Base-by-base conservation (phyloP, 2,329 filamentous ascomycete species). In the Grosmannia penicillata region DNA sequence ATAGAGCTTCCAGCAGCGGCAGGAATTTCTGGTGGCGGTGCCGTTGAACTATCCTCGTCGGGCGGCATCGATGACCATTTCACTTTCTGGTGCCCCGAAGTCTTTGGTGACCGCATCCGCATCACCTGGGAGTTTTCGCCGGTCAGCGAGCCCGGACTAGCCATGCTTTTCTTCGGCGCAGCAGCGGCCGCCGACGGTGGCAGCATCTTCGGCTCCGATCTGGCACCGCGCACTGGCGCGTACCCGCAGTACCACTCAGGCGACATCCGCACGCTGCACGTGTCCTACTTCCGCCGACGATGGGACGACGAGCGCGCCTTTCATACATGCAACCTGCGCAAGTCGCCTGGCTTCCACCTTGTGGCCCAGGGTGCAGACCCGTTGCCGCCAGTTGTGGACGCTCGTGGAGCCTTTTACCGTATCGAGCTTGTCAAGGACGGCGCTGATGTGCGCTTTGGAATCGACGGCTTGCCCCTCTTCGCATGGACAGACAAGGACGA, bases 261-360 rank as follows among this genome's bases (percentile, higher is more conserved):
- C 18, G 29, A 37, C n/a, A 38, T 32, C 29, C 17, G 22, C 15
- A 33, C 36, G 22, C 29, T 38, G 22, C 36, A 38, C 10, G 36
- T 33, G 36, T 38, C 36, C 15, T 38, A 33, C 22, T 38, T 38
- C 17, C 36, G 29, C 22, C 36, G 36, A 10, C 36, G 22, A 6
- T 38, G 36, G 29, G 22, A 18, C 8, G 17, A 11, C 36, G 36
- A 33, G 18, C 36, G 29, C 10, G 22, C 36, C 2, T 38, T 38
- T 27, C 29, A 38, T 9, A 38, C 36, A 7, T 32, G 28, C 29
- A 37, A 37, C 29, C 13, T 37, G 29, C 36, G 36, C 28, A 37
- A 37, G 21, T 37, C 28, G 21, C 28, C 36, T 7, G 36, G 36
- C n/a, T 37, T 37, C 36, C 28, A 32, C 15, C 29, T 37, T 7